Base-by-base conservation (phyloP, 225 moss, liverwort and hornwort genomes). In the Anthoceros angustus region DNA sequence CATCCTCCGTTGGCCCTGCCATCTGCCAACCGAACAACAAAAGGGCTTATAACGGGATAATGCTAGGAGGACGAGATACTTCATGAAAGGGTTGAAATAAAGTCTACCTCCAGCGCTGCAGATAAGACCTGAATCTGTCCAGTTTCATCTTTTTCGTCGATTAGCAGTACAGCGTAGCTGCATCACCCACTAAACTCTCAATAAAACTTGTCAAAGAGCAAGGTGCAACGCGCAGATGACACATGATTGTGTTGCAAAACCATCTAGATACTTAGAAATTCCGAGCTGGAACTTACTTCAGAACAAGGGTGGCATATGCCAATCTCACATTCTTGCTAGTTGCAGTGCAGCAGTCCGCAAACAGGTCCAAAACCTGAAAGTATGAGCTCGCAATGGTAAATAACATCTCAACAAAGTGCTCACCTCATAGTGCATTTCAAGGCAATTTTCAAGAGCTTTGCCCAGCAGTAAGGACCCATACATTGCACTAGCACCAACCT, bases 101-200 rank as follows among this genome's bases (percentile, higher is more conserved):
- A 43, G 68, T 70, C 72, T 12, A 98, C 95, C 88, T 99, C 98
- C 45, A 92, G 66, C 62, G 87, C 98, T 42, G 86, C 98, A 71
- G 98, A 99, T 64, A 99, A 81, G 72, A 80, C 84, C 76, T 99
- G 98, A 42, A 83, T 84, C 78, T 89, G 92, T 45, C 89, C 88
- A 65, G 82, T 85, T 70, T 92, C 89, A 72, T 99, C 98, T 64
- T 79, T 84, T n/a, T 61, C 68, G 67, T 89, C 89, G 65, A 84
- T 66, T 66, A 84, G 61, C 55, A 86, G 70, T 26, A 89, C 89
- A 25, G 89, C 75, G 71, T 87, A 98, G 78, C 95, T 95, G 88
- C 73, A 78, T 43, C 65, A 74, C 16, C 75, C 25, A 66, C 42
- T 69, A 63, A 63, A 68, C 18, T 67, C 65, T 5, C 45, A 49